phyloP scores from a whole-genome alignment of 1,284 basidiomycete genomes.

The Fomitopsis palustris region DNA sequence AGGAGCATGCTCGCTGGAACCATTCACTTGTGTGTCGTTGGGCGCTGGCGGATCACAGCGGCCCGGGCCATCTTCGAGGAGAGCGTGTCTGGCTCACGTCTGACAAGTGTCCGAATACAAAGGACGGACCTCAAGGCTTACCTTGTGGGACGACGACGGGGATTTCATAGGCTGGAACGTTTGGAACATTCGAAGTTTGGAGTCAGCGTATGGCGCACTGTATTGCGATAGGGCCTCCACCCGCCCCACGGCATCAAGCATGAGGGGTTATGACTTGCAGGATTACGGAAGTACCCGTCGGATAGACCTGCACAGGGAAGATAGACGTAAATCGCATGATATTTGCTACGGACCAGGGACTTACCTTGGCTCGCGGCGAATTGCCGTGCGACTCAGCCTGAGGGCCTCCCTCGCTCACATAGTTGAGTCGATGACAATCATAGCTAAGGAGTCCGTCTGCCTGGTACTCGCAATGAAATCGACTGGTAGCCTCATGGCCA shows the following conservation, averaged over 20 bases:
- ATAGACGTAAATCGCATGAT: not conserved
- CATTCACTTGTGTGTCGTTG: no score
- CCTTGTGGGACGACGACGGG: not conserved
- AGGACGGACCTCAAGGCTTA: no score
- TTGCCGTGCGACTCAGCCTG: not conserved
- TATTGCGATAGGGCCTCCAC: not conserved
- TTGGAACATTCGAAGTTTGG: no score
- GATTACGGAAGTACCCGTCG: not conserved
- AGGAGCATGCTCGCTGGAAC: no score
- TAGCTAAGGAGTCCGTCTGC: no score
- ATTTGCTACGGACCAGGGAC: not conserved
- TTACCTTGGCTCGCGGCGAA: not conserved
- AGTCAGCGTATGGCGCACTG: not conserved
- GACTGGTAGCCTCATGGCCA: not conserved
- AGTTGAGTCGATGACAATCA: no score
- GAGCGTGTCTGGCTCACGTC: no score
- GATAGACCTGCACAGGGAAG: not conserved
- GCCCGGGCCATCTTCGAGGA: not conserved
- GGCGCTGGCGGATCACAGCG: not conserved
- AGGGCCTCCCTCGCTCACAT: not conserved
- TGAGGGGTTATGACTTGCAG: not conserved
- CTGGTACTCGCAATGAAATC: no score
- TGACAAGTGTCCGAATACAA: no score
- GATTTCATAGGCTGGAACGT: not conserved
- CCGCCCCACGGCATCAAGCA: not conserved